Evolutionary conservation across 192 early-diverging fungal genomes (phyloP), one percentile per base, ranked within the genome.

Genomic region (Tieghemiomyces parasiticus): DNA sequence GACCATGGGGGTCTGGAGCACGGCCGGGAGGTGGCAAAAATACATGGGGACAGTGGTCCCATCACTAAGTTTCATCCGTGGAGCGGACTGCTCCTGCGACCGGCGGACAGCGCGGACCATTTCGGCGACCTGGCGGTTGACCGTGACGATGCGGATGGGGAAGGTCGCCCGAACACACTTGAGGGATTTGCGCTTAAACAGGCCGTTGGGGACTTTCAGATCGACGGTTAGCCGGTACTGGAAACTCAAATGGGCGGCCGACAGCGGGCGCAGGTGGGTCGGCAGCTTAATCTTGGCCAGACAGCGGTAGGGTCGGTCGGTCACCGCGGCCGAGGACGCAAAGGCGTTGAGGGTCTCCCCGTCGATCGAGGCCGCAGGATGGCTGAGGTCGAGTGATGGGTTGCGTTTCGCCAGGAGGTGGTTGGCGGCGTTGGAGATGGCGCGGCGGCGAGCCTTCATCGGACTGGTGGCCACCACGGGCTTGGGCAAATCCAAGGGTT

Each of bases 381-480:
- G n/a, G n/a, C n/a, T n/a, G n/a, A n/a, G n/a, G n/a, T n/a, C n/a
- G n/a, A n/a, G n/a, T n/a, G n/a, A n/a, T n/a, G 54, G 54, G 13
- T 31, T 34, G 20, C 54, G 54, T 31, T 33, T 56, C 29, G 54
- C 29, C 4, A 56, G 29, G 12, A 56, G 34, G 20, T 12, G 13
- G 19, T 26, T 56, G 31, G 54, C 54, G 0, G 54, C 54, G 34
- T 56, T 56, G 28, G 54, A 56, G 13, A 56, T 20, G 3, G 54
- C 54, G 16, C 54, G 54, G 31, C 54, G 54, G 16, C 54, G 28
- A 8, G 54, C 54, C 31, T 56, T 56, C 28, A 56, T 56, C 16
- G 54, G 54, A 24, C 54, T 56, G 29, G 34, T 14, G 31, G 20
- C 34, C 20, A 16, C 13, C 28, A 29, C 20, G 14, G 54, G 54